Evolutionary conservation across 305 asterid genomes (phyloP), one percentile per base, ranked within the genome.

Genomic region (Fraxinus ornus): DNA sequence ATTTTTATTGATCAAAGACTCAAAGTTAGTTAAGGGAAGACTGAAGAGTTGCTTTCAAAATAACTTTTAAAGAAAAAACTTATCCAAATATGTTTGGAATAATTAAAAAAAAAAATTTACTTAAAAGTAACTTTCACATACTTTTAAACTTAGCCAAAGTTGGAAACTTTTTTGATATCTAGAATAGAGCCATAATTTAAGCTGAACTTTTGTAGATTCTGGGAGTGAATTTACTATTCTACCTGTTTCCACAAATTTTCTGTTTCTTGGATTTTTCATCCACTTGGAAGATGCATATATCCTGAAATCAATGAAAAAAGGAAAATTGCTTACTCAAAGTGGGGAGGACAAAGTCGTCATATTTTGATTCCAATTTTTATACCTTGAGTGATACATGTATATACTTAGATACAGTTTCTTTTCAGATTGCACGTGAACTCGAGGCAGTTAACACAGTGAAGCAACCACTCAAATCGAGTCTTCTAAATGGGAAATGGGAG

Each of bases 401-500:
- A 60, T 7, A 32, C 30, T 82, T 30, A 76, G 32, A n/a, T 32
- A 77, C 5, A 32, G 57, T 8, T 6, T 24, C 64, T 30, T 33
- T 41, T n/a, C 68, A 68, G 72, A 90, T 92, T 79, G 95, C 92
- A 41, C 68, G 89, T 17, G 88, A 88, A 79, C 89, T 92, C 22
- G 95, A 90, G 85, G 89, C 93, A 33, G 82, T 75, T 10, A 90
- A 89, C 83, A 86, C 82, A 73, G 91, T 88, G 75, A 90, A 87
- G 88, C 92, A 90, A 78, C 94, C 92, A 10, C 90, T 92, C 85
- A 90, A 90, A 79, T 88, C 92, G 0, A 79, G 77, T 77, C 88
- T 87, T 52, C 84, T 92, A 35, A 90, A 90, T 80, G 95, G 93
- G 75, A 90, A 90, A 84, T 92, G 94, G 95, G 94, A 92, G 88